Evolutionary conservation across 257 asterid genomes (phyloP), one percentile per base, ranked within the genome.

Genomic region (Nyctanthes arbortristis): DNA sequence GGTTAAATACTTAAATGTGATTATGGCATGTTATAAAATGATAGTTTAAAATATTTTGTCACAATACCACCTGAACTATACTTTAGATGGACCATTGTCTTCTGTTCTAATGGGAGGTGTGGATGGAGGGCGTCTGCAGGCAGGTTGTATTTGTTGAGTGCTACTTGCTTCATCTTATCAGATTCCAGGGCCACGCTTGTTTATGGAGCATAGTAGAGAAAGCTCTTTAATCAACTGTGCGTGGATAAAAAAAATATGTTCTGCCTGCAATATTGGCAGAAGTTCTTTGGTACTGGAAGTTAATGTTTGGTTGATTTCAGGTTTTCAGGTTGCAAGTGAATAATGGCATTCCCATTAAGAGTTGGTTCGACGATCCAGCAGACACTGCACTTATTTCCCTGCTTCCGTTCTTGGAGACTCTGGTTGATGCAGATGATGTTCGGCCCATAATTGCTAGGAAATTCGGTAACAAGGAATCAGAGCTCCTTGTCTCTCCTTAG

Each of bases 401-500:
- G 71, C 92, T 93, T 69, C 97, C 97, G 27, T 93, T 93, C 80
- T 78, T 93, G 31, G 98, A 91, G 92, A 85, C 90, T 31, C 82
- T 93, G 91, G 96, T 70, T 72, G 85, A 78, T 71, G 94, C 87
- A 43, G 96, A 93, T 65, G 98, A 93, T 72, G 98, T 93, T n/a
- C 96, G 97, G 32, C 98, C 97, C 66, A 68, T 91, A 86, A 88
- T 93, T 80, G 96, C 99, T 68, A 80, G 79, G 88, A 86, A 78
- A 89, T 93, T 91, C 67, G 96, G 96, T 89, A 91, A 93, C 96
- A 80, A 87, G 94, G 98, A 91, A 81, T 89, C 82, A 93, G 83
- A 82, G 88, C 81, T 82, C 88, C 95, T 85, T 84, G 92, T 80
- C 79, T 74, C 78, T 79, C 82, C 69, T 77, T 74, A 43, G 68